Evolutionary conservation across 768 basidiomycete species (phyloP).

Genomic region (Rhizopogon rudus): DNA sequence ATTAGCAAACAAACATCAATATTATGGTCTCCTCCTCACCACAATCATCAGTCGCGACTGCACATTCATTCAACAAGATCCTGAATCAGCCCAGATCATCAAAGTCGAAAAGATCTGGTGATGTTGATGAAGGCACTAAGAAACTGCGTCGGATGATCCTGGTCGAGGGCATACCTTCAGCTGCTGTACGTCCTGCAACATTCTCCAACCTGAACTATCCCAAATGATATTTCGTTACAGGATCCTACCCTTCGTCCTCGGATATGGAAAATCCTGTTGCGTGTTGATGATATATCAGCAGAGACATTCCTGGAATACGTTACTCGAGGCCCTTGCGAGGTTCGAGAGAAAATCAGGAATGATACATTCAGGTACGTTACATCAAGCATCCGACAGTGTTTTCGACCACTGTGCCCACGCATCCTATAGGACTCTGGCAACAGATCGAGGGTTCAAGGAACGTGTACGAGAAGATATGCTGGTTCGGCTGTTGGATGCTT

Average conservation of each 20-base stretch:
- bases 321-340: constrained; percentile 78
- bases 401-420: background rate
- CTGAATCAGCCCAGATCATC: constrained; percentile 67
- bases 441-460: constrained; percentile 96
- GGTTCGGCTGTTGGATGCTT: constrained; percentile 93
- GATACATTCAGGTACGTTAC: constrained; percentile 82
- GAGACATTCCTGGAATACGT: constrained; percentile 76
- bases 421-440: constrained; percentile 74
- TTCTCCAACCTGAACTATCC: background rate
- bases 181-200: constrained; percentile 44
- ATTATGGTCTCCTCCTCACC: constrained; percentile 20
- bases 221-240: constrained; percentile 30
- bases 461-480: constrained; percentile 97
- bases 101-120: constrained; percentile 56
- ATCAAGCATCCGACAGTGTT: background rate
- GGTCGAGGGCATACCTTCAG: constrained; percentile 85
- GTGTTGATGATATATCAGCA: constrained; percentile 73
- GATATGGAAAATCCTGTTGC: constrained; percentile 92
- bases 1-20: constrained; percentile 3
- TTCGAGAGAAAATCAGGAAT: constrained; percentile 90
- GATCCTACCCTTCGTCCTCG: constrained; percentile 82
- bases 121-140: constrained; percentile 80
- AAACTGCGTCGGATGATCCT: constrained; percentile 84
- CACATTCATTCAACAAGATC: constrained; percentile 79
- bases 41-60: constrained; percentile 34